Conservation (phyloP, 805 yeast genomes). For the Suhomyces sp. region DNA sequence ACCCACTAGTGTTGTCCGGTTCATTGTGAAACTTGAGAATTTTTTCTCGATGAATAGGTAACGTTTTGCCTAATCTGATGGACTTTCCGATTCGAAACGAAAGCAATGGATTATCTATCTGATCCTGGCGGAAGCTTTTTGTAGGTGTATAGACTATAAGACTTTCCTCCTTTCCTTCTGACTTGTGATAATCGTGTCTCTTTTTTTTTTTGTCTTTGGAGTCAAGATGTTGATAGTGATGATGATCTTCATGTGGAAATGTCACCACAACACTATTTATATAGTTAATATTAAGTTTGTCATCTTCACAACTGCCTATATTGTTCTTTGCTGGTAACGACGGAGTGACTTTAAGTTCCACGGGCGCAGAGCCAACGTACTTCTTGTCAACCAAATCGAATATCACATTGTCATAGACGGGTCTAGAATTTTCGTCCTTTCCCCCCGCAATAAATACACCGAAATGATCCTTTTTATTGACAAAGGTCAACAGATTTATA, state of each 20-base stretch:
- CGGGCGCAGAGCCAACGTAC: conserved; percentile 24
- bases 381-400: conserved; percentile 45
- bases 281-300: conserved; percentile 28
- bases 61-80: conserved; percentile 27
- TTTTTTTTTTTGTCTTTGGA: conserved; percentile 2
- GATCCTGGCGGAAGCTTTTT: conserved; percentile 7
- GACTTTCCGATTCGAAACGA: conserved; percentile 35
- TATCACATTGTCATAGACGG: conserved; percentile 32
- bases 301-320: conserved; percentile 15
- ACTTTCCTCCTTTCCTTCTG: conserved; percentile 9
- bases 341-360: conserved; percentile 14
- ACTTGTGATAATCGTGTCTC: conserved; percentile 1
- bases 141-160: conserved; percentile 36
- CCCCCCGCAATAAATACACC: conserved; percentile 60
- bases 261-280: conserved; percentile 33
- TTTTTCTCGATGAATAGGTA: conserved; percentile 30
- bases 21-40: conserved; percentile 2
- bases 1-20: background rate
- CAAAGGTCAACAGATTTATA: conserved; percentile 35
- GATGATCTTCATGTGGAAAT: conserved; percentile 25
- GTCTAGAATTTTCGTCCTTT: conserved; percentile 31
- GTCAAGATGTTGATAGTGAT: conserved; percentile 7
- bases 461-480: conserved; percentile 38
- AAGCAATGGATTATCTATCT: conserved; percentile 29
- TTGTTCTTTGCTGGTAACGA: conserved; percentile 3